These are phyloP conservation scores for Penicillium macrosclerotiorum DNA, from an alignment of 495 filamentous ascomycete species.

Conservation along the genomic window DNA sequence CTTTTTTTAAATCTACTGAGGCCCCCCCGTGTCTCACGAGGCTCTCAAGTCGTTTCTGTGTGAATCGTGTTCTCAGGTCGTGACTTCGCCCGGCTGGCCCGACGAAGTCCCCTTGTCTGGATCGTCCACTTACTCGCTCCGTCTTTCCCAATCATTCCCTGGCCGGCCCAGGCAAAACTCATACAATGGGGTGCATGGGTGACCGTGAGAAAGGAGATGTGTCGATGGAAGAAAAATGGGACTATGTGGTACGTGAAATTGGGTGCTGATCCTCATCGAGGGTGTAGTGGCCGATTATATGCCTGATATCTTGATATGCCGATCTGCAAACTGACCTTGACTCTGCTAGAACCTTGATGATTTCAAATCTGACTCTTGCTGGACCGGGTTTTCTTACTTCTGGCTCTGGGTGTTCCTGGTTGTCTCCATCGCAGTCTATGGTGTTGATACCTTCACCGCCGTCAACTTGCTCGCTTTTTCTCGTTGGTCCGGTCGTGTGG, in stretches of 20 bases:
- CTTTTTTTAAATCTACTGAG: constrained; percentile 9
- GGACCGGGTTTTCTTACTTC: constrained; percentile 74
- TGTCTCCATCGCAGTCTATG: constrained; percentile 81
- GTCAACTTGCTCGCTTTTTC: constrained; percentile 84
- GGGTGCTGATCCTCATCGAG: background rate
- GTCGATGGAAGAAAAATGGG: constrained; percentile 84
- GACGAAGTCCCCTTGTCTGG: constrained; percentile 31
- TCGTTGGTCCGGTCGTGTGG: constrained; percentile 64
- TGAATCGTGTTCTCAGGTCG: constrained; percentile 7
- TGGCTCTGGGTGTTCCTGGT: constrained; percentile 78
- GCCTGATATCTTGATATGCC: too few relatives aligned
- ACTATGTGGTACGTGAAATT: constrained; percentile 72
- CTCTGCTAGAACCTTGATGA: constrained; percentile 75
- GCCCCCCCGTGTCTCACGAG: constrained; percentile 6
- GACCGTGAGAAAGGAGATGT: constrained; percentile 68
- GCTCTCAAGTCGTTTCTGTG: too few relatives aligned
- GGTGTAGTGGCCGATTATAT: too few relatives aligned
- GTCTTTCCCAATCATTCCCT: constrained; percentile 17
- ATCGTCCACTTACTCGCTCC: constrained; percentile 8
- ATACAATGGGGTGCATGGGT: constrained; percentile 70
- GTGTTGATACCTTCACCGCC: constrained; percentile 87
- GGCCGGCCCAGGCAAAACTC: constrained; percentile 33
- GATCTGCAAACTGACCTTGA: constrained; percentile 7
- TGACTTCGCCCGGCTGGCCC: constrained; percentile 45
- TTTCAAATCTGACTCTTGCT: constrained; percentile 79